These are phyloP conservation scores for Acanthamoeba royreba DNA, from an alignment of 208 protist species.

Conservation along the genomic window DNA sequence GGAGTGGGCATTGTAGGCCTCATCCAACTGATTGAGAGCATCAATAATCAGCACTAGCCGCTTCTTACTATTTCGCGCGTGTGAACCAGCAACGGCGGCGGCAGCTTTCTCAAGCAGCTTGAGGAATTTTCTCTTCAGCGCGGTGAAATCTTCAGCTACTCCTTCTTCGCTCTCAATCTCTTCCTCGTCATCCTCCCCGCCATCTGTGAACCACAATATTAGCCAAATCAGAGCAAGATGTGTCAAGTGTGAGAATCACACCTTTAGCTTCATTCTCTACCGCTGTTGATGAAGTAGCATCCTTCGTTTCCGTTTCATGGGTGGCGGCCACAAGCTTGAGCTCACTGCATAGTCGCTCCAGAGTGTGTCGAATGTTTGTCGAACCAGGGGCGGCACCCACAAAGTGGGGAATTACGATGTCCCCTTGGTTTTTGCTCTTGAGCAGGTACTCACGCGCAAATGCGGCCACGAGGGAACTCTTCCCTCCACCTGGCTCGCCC, in stretches of 20 bases:
- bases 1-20: background rate
- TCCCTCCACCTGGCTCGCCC: conserved; percentile 49
- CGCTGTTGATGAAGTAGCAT: too few relatives aligned
- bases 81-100: background rate
- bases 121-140: background rate
- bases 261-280: background rate
- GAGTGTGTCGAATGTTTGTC: conserved; percentile 36
- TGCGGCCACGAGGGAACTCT: conserved; percentile 12
- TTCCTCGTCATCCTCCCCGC: background rate
- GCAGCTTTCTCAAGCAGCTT: background rate
- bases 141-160: background rate
- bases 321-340: background rate
- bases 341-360: background rate
- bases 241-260: too few relatives aligned
- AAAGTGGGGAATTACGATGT: conserved; percentile 41
- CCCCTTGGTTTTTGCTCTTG: background rate
- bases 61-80: background rate
- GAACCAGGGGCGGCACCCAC: conserved; percentile 36
- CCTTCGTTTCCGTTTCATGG: too few relatives aligned
- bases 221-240: background rate
- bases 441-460: background rate
- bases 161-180: background rate
- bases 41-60: conserved; percentile 46
- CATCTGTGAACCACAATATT: background rate
- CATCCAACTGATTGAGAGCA: conserved; percentile 55